Evolutionary conservation across 257 asterid species (phyloP).

Genomic region (Phtheirospermum japonicum): DNA sequence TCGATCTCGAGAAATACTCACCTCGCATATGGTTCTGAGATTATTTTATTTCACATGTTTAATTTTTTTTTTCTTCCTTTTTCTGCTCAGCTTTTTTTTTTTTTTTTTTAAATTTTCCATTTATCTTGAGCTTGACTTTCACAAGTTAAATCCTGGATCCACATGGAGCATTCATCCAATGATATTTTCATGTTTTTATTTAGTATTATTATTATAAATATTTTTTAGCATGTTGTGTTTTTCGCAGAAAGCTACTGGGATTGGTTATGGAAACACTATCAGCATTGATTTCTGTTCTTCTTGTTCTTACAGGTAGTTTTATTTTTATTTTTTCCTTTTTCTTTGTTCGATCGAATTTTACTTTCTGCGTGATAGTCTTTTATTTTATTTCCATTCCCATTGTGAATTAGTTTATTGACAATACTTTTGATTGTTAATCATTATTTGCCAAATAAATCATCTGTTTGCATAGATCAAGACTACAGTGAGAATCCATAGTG

Average conservation of each 20-base stretch:
- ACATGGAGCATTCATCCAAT: not conserved
- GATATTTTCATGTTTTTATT: not conserved
- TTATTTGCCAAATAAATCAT: not conserved
- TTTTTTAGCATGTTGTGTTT: slow-evolving; percentile 6
- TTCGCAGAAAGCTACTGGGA: slow-evolving; percentile 60
- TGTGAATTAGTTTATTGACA: slow-evolving; percentile 18
- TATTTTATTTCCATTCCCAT: not conserved
- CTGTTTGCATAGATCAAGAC: not conserved
- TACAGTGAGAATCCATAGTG: not conserved
- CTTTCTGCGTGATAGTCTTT: not conserved
- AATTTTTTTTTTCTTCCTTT: not conserved
- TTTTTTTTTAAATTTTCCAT: no score
- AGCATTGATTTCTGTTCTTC: slow-evolving; percentile 86
- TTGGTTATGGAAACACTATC: slow-evolving; percentile 80
- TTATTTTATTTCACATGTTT: no score
- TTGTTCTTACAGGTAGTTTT: slow-evolving; percentile 78
- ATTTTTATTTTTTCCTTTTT: not conserved
- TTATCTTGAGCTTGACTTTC: slow-evolving; percentile 2
- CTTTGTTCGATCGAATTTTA: slow-evolving; percentile 2
- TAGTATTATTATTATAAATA: not conserved
- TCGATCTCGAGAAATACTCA: slow-evolving; percentile 21
- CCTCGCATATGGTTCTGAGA: slow-evolving; percentile 1
- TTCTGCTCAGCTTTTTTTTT: no score
- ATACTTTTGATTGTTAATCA: not conserved
- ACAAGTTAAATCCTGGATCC: slow-evolving; percentile 12